Conservation (phyloP, 345 rosid genomes). For the Rhodomyrtus tomentosa region DNA sequence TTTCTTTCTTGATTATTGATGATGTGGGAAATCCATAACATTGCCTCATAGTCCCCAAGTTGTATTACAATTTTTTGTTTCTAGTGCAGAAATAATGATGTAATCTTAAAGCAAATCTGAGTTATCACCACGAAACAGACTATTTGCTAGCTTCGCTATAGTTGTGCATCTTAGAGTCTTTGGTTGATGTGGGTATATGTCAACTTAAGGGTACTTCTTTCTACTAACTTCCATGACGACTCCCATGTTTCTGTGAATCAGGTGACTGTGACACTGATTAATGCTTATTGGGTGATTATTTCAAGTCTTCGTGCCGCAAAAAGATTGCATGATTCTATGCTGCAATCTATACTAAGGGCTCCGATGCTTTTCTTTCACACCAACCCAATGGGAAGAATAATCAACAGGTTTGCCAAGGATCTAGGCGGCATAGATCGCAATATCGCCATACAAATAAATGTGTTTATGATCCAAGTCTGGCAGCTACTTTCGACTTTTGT, state of each 20-base stretch:
- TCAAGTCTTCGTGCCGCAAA: conserved; percentile 79
- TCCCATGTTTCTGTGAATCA: conserved; percentile 15
- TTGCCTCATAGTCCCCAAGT: not conserved
- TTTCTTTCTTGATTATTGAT: not conserved
- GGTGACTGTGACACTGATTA: conserved; percentile 62
- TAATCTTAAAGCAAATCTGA: not conserved
- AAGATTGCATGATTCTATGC: conserved; percentile 72
- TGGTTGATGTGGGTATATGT: not conserved
- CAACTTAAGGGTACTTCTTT: not conserved
- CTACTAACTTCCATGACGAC: not conserved
- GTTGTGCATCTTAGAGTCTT: not conserved
- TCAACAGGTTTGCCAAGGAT: conserved; percentile 92
- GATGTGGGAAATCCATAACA: not conserved
- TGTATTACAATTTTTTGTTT: not conserved
- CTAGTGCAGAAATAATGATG: not conserved
- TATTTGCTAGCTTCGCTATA: not conserved
- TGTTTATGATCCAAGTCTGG: conserved; percentile 63
- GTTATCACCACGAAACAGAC: not conserved
- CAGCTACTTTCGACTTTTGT: conserved; percentile 90
- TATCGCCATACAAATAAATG: conserved; percentile 45
- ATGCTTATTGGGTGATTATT: conserved; percentile 79
- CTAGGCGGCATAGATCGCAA: conserved; percentile 73
- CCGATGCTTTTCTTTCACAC: conserved; percentile 95
- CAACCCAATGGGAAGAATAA: conserved; percentile 81
- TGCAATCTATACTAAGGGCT: conserved; percentile 66